Conservation (phyloP, 192 early-diverging fungal species). For the Backusella mclennaniae region DNA sequence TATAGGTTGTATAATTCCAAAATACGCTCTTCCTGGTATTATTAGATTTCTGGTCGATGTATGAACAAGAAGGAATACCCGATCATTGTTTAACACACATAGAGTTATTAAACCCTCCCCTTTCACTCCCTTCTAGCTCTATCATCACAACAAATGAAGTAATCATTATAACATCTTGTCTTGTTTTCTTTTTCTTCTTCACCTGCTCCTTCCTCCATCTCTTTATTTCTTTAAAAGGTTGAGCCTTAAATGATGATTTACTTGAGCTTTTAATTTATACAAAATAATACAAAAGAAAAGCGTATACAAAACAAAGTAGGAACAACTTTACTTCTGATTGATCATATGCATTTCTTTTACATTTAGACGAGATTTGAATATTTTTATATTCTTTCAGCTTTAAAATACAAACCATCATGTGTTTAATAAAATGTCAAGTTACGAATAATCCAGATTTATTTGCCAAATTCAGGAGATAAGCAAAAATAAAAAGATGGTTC, state of each 20-base stretch:
- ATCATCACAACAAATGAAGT: not conserved
- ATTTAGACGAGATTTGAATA: not conserved
- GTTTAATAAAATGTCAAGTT: slow-evolving; percentile 6
- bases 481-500: not conserved
- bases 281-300: not conserved
- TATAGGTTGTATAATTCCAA: not conserved
- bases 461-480: not conserved
- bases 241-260: not conserved
- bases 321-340: not conserved
- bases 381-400: slow-evolving; percentile 6
- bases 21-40: not conserved
- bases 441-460: not conserved
- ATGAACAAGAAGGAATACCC: not conserved
- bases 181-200: not conserved
- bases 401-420: slow-evolving; percentile 7
- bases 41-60: not conserved
- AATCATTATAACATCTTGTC: not conserved
- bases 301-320: not conserved
- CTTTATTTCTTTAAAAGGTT: not conserved
- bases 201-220: not conserved
- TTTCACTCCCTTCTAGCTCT: not conserved
- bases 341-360: slow-evolving; percentile 3
- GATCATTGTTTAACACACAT: slow-evolving; percentile 7
- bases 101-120: slow-evolving; percentile 1
- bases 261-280: not conserved